Conservation (phyloP, 345 rosid species). For the Murraya koenigii region DNA sequence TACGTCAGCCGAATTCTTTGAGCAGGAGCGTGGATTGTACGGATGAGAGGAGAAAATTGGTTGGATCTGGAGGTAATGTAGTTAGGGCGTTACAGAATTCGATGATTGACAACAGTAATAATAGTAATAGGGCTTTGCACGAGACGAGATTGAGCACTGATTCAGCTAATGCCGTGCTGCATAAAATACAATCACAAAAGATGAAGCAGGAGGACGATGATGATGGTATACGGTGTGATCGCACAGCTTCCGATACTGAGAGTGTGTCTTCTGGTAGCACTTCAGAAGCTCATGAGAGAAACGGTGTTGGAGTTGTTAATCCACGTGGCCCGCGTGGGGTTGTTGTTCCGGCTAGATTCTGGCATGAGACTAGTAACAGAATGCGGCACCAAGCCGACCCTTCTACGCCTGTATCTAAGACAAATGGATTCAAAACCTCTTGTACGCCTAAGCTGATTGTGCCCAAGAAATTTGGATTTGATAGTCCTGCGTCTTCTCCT, state of each 20-base stretch:
- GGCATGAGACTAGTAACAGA: conserved; percentile 50
- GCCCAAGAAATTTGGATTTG: conserved; percentile 45
- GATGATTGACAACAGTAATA: conserved; percentile 32
- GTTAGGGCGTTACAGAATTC: conserved; percentile 60
- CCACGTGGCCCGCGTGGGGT: conserved; percentile 36
- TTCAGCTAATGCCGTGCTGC: conserved; percentile 38
- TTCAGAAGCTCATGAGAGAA: conserved; percentile 39
- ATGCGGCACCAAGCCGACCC: conserved; percentile 47
- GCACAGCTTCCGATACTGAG: conserved; percentile 70
- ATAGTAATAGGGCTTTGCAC: conserved; percentile 40
- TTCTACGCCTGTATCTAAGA: conserved; percentile 37
- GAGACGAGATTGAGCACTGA: conserved; percentile 55
- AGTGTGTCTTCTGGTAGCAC: conserved; percentile 81
- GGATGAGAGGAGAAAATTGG: conserved; percentile 44
- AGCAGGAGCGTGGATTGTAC: conserved; percentile 64
- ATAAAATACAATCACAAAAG: conserved; percentile 22
- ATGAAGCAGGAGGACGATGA: conserved; percentile 15
- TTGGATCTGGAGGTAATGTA: conserved; percentile 50
- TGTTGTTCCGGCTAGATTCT: conserved; percentile 49
- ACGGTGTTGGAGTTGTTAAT: conserved; percentile 14
- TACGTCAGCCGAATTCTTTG: conserved; percentile 44
- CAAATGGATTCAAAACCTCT: conserved; percentile 30
- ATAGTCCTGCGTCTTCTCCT: conserved; percentile 57
- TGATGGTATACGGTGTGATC: conserved; percentile 34
- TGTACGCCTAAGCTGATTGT: conserved; percentile 35